Conservation (phyloP, 1,284 basidiomycete species). For the Cutaneotrichosporon sp. region DNA sequence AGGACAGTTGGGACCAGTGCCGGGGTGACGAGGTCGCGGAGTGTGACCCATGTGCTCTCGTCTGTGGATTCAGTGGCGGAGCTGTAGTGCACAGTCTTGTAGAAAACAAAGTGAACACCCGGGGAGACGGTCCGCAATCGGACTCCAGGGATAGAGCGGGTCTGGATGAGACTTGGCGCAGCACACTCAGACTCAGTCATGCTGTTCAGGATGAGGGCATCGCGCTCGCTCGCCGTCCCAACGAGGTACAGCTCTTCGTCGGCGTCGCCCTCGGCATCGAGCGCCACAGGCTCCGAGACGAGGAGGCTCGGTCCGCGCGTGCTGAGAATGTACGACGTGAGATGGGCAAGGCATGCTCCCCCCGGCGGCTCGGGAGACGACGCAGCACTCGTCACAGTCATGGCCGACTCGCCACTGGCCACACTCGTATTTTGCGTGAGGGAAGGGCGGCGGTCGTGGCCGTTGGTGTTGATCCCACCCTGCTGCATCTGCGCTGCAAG, state of each 20-base stretch:
- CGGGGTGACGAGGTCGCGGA: neutral
- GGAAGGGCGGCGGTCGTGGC: neutral
- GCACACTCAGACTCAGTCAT: conserved; percentile 1
- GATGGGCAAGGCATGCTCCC: neutral
- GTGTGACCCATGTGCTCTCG: neutral
- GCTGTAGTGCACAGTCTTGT: neutral
- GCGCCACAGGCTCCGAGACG: conserved; percentile 53
- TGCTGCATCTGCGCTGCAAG: neutral
- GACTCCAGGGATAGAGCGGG: neutral
- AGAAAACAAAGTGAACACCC: conserved; percentile 2
- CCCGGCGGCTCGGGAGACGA: neutral
- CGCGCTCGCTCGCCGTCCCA: conserved; percentile 5
- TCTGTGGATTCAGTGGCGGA: neutral
- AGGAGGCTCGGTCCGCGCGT: neutral
- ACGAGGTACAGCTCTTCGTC: conserved; percentile 56
- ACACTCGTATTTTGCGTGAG: neutral
- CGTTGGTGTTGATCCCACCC: neutral
- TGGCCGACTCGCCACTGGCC: neutral
- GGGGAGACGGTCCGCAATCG: neutral
- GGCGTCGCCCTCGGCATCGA: conserved; percentile 85
- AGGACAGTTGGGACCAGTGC: neutral
- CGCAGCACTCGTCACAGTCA: neutral
- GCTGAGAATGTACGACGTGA: neutral
- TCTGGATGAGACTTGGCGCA: neutral
- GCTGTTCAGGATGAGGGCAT: conserved; percentile 1